These are phyloP conservation scores for Alliaria petiolata DNA, from an alignment of 345 rosid genomes.

Conservation along the genomic window DNA sequence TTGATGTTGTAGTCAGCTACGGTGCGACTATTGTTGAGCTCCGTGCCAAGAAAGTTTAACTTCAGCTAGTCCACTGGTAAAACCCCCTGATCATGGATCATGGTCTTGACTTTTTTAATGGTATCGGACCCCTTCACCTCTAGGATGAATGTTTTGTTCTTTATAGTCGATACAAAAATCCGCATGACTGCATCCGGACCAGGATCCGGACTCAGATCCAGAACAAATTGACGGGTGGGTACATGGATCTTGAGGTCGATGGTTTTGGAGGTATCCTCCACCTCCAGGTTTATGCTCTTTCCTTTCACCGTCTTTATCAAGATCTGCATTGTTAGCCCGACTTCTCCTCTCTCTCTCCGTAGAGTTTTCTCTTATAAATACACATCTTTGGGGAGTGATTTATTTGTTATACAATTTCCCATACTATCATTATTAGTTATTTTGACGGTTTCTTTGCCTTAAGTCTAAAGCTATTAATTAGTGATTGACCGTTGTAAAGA, in stretches of 20 bases:
- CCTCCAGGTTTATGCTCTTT: background rate
- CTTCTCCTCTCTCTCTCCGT: background rate
- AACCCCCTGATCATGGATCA: slow-evolving; percentile 19
- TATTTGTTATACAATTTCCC: no score
- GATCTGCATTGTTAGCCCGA: background rate
- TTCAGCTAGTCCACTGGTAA: background rate
- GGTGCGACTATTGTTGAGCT: background rate
- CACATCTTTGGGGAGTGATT: no score
- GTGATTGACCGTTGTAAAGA: no score
- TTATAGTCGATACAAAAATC: slow-evolving; percentile 4
- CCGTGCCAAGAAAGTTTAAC: background rate
- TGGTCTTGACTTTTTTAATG: background rate
- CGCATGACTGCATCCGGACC: background rate
- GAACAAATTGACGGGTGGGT: background rate
- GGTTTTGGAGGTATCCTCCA: background rate
- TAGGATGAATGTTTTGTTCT: slow-evolving; percentile 1
- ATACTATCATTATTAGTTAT: no score
- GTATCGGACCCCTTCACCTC: slow-evolving; percentile 12
- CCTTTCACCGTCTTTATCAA: background rate
- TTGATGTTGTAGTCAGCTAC: slow-evolving; percentile 20
- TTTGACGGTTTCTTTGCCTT: no score
- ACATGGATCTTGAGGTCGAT: slow-evolving; percentile 9
- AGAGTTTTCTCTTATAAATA: background rate
- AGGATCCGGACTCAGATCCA: background rate
- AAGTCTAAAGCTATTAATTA: no score